Percentiles rank a stretch among this genome's conserved stretches.
These are phyloP conservation scores for Ogataea neopini DNA, from an alignment of 805 yeast species.

Conservation along the genomic window DNA sequence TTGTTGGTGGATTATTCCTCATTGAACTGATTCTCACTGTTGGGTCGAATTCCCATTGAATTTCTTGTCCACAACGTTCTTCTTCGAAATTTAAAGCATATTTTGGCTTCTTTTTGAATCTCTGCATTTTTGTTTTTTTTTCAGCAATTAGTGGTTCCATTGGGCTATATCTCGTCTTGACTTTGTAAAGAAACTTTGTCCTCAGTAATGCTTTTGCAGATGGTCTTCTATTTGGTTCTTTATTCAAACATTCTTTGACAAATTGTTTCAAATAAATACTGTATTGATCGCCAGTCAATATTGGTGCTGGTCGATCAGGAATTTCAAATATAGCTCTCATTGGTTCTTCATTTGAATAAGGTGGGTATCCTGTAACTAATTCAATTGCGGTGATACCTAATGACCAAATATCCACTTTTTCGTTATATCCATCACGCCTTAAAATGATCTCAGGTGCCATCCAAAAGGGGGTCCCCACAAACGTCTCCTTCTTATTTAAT, in stretches of 20 bases:
- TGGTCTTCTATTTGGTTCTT: slow-evolving; percentile 67
- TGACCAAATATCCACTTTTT: slow-evolving; percentile 94
- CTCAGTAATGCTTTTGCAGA: slow-evolving; percentile 56
- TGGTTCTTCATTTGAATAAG: slow-evolving; percentile 71
- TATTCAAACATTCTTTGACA: slow-evolving; percentile 62
- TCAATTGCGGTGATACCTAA: slow-evolving; percentile 91
- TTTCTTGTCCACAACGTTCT: slow-evolving; percentile 26
- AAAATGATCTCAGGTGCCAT: slow-evolving; percentile 97
- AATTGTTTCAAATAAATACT: slow-evolving; percentile 53
- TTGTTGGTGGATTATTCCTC: not conserved
- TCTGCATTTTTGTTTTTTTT: slow-evolving; percentile 40
- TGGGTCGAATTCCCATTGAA: slow-evolving; percentile 29
- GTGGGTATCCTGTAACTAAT: slow-evolving; percentile 79
- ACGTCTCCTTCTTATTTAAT: slow-evolving; percentile 58
- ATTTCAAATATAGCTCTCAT: slow-evolving; percentile 73
- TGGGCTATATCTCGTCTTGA: slow-evolving; percentile 31
- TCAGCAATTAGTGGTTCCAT: slow-evolving; percentile 31
- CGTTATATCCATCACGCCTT: slow-evolving; percentile 62
- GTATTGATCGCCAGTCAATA: slow-evolving; percentile 43
- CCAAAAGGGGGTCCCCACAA: slow-evolving; percentile 97
- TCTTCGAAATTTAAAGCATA: slow-evolving; percentile 33
- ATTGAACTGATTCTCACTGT: slow-evolving; percentile 12
- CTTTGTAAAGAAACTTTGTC: slow-evolving; percentile 49
- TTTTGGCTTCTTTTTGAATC: slow-evolving; percentile 41
- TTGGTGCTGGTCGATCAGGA: slow-evolving; percentile 66